These are phyloP conservation scores for Melastoma malabathricum DNA, from an alignment of 345 rosid genomes.

Conservation along the genomic window DNA sequence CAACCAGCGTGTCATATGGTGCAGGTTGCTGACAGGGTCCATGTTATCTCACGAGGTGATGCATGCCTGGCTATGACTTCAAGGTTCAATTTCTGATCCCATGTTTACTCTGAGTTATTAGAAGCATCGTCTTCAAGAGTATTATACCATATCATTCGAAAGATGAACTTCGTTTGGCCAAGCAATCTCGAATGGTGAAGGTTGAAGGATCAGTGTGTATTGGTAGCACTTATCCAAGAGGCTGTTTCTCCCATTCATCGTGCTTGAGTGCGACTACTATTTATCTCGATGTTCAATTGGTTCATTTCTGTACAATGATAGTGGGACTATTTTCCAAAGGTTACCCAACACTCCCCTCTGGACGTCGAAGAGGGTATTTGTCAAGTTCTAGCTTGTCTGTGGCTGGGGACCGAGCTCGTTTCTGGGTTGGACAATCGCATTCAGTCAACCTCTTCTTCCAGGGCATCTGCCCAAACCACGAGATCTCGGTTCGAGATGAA, in stretches of 20 bases:
- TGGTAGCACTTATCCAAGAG: no score
- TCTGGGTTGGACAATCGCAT: conserved; percentile 24
- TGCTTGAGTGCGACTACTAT: no score
- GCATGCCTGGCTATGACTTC: conserved; percentile 98
- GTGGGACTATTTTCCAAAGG: conserved; percentile 24
- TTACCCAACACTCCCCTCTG: conserved; percentile 55
- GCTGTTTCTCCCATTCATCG: no score
- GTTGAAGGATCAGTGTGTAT: no score
- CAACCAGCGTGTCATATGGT: not conserved
- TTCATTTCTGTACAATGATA: not conserved
- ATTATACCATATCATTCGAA: no score
- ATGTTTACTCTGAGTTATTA: not conserved
- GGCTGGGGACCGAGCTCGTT: conserved; percentile 54
- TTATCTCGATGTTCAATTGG: no score
- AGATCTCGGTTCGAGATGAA: conserved; percentile 58
- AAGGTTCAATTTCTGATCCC: conserved; percentile 28
- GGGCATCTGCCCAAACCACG: conserved; percentile 28
- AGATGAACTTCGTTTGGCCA: no score
- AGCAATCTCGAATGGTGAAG: no score
- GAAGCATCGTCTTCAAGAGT: no score
- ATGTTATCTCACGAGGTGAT: conserved; percentile 95
- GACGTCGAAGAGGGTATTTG: conserved; percentile 97
- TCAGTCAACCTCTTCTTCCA: conserved; percentile 31
- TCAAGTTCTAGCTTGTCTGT: conserved; percentile 87
- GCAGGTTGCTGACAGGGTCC: conserved; percentile 78